Evolutionary conservation across 352 stramenopile genomes (phyloP).

Genomic region (Phytopythium oedochilum): DNA sequence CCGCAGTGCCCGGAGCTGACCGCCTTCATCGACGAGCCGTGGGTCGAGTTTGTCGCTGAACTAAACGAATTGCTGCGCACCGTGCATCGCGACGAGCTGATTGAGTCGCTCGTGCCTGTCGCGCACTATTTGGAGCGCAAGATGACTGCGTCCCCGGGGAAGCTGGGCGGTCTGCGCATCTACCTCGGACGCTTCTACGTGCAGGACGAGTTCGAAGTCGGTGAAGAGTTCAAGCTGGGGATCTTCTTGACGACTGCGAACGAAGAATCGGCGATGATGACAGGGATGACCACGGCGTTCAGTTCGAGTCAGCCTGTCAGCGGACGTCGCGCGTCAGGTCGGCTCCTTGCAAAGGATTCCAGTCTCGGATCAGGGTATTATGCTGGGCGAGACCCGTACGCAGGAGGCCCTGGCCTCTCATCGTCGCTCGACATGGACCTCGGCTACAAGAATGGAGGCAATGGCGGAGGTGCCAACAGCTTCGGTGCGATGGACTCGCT

Average conservation of each 20-base stretch:
- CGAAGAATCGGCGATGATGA: slow-evolving; percentile 23
- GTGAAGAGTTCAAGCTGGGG: slow-evolving; percentile 75
- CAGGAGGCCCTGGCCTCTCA: background rate
- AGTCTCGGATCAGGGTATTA: background rate
- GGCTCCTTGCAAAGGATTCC: background rate
- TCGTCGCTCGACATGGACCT: slow-evolving; percentile 1
- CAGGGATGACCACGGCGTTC: background rate
- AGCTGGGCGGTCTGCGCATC: slow-evolving; percentile 62
- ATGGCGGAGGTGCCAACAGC: background rate
- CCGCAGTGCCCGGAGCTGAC: slow-evolving; percentile 75
- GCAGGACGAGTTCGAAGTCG: slow-evolving; percentile 51
- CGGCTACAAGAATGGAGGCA: slow-evolving; percentile 1
- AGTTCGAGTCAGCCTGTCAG: background rate
- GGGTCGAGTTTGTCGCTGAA: slow-evolving; percentile 81
- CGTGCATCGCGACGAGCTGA: slow-evolving; percentile 55
- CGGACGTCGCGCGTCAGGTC: background rate
- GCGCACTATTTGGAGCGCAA: slow-evolving; percentile 61
- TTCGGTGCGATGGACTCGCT: slow-evolving; percentile 6
- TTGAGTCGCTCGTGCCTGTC: slow-evolving; percentile 59
- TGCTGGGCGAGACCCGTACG: background rate
- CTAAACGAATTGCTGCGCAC: slow-evolving; percentile 72
- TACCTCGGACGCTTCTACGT: slow-evolving; percentile 76
- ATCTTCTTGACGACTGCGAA: slow-evolving; percentile 54
- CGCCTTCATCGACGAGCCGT: slow-evolving; percentile 83
- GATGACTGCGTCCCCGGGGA: slow-evolving; percentile 27